phyloP scores from a whole-genome alignment of 306 rosid genomes.

The Trifolium subterraneum region DNA sequence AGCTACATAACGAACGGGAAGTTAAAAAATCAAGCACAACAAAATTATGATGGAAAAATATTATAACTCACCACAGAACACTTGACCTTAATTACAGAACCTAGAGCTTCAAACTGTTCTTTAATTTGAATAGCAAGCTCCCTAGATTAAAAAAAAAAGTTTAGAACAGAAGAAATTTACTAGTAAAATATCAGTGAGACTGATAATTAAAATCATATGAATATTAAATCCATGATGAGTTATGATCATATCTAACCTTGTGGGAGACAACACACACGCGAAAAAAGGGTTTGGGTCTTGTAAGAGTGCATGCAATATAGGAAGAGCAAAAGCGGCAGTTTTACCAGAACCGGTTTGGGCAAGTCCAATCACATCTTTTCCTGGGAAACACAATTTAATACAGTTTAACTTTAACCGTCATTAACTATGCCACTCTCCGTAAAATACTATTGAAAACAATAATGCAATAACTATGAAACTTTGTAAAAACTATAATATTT shows the following conservation, averaged over 20 bases:
- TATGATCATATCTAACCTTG: slow-evolving; percentile 69
- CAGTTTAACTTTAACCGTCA: background rate
- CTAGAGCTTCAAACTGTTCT: slow-evolving; percentile 93
- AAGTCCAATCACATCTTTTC: slow-evolving; percentile 91
- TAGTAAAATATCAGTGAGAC: too few species aligned
- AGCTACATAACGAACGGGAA: slow-evolving; percentile 13
- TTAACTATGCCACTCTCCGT: background rate
- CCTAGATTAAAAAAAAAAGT: slow-evolving; percentile 35
- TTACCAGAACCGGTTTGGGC: slow-evolving; percentile 97
- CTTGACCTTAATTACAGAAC: slow-evolving; percentile 73
- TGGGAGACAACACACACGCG: slow-evolving; percentile 83
- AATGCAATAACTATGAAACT: slow-evolving; percentile 19
- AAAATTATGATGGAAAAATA: slow-evolving; percentile 1
- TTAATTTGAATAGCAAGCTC: slow-evolving; percentile 96
- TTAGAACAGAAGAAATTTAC: too few species aligned
- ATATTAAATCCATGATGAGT: slow-evolving; percentile 18
- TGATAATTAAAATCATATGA: background rate
- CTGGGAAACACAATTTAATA: slow-evolving; percentile 46
- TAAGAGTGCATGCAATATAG: slow-evolving; percentile 80
- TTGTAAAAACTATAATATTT: background rate
- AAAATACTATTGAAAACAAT: background rate
- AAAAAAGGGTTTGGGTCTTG: slow-evolving; percentile 66
- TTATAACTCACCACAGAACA: slow-evolving; percentile 81
- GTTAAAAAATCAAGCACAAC: background rate
- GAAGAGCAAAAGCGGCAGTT: slow-evolving; percentile 95